Percentiles rank a stretch among this genome's conserved stretches.
Evolutionary conservation across 305 asterid species (phyloP).

Genomic region (Rubia balearica): DNA sequence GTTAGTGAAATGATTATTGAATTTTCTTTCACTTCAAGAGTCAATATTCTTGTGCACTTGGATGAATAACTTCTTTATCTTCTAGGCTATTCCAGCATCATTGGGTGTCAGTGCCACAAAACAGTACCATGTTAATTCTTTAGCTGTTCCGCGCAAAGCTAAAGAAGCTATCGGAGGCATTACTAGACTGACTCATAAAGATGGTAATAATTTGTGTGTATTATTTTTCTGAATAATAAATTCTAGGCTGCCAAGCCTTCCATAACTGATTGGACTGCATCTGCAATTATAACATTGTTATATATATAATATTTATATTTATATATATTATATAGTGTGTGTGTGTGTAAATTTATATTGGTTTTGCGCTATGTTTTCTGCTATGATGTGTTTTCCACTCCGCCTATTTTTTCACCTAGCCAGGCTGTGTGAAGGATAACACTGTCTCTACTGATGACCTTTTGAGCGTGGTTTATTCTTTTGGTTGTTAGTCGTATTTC

Average conservation of each 20-base stretch:
- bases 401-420: not conserved
- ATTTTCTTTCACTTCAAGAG: constrained; percentile 11
- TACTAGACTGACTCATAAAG: constrained; percentile 80
- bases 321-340: not conserved
- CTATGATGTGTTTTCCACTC: not conserved
- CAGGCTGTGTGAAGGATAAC: not conserved
- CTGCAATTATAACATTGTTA: not conserved
- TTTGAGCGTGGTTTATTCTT: not conserved
- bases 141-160: constrained; percentile 98
- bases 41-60: constrained; percentile 4
- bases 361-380: not conserved
- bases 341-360: not conserved
- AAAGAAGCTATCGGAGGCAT: constrained; percentile 99
- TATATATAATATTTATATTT: too few species aligned
- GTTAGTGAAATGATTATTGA: constrained; percentile 29
- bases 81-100: constrained; percentile 86
- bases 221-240: not conserved
- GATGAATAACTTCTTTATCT: constrained; percentile 17
- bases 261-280: not conserved
- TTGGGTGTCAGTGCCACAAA: constrained; percentile 85
- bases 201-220: constrained; percentile 34
- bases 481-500: not conserved
- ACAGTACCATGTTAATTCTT: constrained; percentile 93
- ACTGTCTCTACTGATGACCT: not conserved
- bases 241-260: not conserved